phyloP scores from a whole-genome alignment of 2,329 filamentous ascomycete genomes.

The Cercospora zeae-maydis region DNA sequence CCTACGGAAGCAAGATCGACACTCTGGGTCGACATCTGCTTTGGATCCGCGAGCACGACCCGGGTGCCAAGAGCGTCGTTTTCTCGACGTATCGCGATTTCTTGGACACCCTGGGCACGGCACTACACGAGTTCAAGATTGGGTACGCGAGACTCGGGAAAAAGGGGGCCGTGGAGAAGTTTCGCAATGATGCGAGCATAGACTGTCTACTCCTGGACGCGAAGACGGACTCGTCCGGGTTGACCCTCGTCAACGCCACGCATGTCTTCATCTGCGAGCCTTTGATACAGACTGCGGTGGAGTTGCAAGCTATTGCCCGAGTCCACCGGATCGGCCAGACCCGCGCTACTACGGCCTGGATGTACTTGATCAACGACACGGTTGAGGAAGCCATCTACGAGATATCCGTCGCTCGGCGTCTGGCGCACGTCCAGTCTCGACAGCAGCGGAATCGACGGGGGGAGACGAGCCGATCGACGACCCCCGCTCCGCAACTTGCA shows the following conservation, averaged over 20 bases:
- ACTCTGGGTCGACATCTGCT: constrained; percentile 69
- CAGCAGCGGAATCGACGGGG: constrained; percentile 21
- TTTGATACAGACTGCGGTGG: constrained; percentile 85
- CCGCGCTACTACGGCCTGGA: constrained; percentile 86
- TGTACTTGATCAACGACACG: constrained; percentile 86
- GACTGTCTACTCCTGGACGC: constrained; percentile 90
- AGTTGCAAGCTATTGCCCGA: constrained; percentile 89
- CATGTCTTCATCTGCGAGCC: constrained; percentile 96
- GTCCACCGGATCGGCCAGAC: constrained; percentile 92
- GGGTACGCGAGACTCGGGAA: constrained; percentile 68
- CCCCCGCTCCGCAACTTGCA: constrained; percentile 30
- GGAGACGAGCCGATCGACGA: constrained; percentile 33
- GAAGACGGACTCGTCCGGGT: constrained; percentile 78
- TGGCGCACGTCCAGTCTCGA: constrained; percentile 65
- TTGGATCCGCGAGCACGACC: constrained; percentile 79
- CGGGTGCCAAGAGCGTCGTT: constrained; percentile 85
- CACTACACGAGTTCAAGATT: constrained; percentile 69
- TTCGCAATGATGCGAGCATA: constrained; percentile 67
- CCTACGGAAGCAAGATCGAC: constrained; percentile 88
- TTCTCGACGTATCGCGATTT: constrained; percentile 90
- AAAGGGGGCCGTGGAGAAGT: constrained; percentile 65
- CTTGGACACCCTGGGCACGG: constrained; percentile 66
- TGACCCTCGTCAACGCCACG: constrained; percentile 88
- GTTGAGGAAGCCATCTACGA: constrained; percentile 92
- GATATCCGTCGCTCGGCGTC: constrained; percentile 71